Conservation (phyloP, 2,329 filamentous ascomycete genomes). For the Cladophialophora exuberans region DNA sequence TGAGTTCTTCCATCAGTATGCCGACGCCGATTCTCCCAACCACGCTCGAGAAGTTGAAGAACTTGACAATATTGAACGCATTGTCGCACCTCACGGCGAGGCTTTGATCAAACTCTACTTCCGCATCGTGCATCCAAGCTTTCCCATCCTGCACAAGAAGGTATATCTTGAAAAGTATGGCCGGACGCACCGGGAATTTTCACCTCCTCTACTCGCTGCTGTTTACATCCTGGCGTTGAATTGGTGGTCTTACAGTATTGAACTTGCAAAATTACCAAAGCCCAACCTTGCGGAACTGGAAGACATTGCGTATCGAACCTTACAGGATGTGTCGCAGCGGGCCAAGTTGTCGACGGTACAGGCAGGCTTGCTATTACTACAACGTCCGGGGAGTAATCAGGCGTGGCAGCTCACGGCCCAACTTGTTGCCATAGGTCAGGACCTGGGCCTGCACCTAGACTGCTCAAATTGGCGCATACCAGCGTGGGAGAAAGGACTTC, state of each 20-base stretch:
- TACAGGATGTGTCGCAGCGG: constrained; percentile 32
- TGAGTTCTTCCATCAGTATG: constrained; percentile 35
- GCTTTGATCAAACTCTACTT: constrained; percentile 81
- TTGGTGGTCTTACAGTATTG: constrained; percentile 72
- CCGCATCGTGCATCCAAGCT: constrained; percentile 75
- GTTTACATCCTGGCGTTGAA: constrained; percentile 84
- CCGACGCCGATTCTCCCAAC: constrained; percentile 31
- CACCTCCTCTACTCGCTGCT: constrained; percentile 74
- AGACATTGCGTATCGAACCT: constrained; percentile 29
- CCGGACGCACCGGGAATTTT: constrained; percentile 71
- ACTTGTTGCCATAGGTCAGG: constrained; percentile 61
- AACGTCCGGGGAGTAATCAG: constrained; percentile 49
- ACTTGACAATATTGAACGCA: constrained; percentile 61
- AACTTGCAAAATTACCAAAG: constrained; percentile 32
- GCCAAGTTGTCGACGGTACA: constrained; percentile 60
- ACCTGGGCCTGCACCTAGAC: constrained; percentile 64
- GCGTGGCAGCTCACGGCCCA: constrained; percentile 57
- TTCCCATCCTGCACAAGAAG: constrained; percentile 80
- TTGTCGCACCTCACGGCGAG: constrained; percentile 77
- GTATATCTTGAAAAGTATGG: constrained; percentile 80
- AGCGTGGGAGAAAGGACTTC: constrained; percentile 64
- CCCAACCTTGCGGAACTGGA: constrained; percentile 34
- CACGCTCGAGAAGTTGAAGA: constrained; percentile 33
- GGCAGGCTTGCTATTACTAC: constrained; percentile 58
- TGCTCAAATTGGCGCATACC: constrained; percentile 66